Base-by-base conservation (phyloP, 371 early-diverging fungal genomes). In the Mortierella sp. region DNA sequence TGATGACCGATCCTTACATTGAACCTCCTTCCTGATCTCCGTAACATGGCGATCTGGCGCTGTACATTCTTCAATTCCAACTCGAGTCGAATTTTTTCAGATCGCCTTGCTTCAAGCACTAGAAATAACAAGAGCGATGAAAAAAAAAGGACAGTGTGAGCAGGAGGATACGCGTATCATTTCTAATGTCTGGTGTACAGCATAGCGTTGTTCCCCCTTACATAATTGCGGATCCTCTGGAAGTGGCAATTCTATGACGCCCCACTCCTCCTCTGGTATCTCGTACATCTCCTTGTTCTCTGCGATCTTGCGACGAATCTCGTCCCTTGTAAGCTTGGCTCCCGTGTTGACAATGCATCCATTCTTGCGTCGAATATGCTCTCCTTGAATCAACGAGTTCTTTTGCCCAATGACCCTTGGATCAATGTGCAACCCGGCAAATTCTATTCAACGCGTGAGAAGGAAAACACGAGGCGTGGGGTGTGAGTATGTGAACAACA, bases 271-370 rank as follows among this genome's bases (percentile, higher is more conserved):
- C 58, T 87, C 86, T 0, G 88, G 78, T 3, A 93, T 71, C 54
- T 93, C 93, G 65, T 88, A 95, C 90, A 76, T 80, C 66, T 88
- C 89, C 64, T 88, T 91, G 79, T 95, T 93, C 62, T 87, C 84
- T 47, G 83, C 63, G 13, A 93, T 80, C 64, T 91, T 76, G 39
- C 83, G 79, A 60, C 85, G 84, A 19, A 93, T 80, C 71, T 95
- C 92, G 38, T 94, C 94, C 38, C 92, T 80, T 23, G 93, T 84
- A 38, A 93, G 66, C 64, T 91, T 93, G 27, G 91, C 88, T 45
- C 94, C 95, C 0, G 91, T 92, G 63, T 95, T 94, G 39, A 93
- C 92, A 79, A 95, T 96, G 74, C 93, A 93, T 60, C 93, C 92
- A 68, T 95, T 95, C 79, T 96, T 96, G 54, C 96, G 89, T 56